These are phyloP conservation scores for Puccinia coronata DNA, from an alignment of 1,284 basidiomycete species.

Conservation along the genomic window DNA sequence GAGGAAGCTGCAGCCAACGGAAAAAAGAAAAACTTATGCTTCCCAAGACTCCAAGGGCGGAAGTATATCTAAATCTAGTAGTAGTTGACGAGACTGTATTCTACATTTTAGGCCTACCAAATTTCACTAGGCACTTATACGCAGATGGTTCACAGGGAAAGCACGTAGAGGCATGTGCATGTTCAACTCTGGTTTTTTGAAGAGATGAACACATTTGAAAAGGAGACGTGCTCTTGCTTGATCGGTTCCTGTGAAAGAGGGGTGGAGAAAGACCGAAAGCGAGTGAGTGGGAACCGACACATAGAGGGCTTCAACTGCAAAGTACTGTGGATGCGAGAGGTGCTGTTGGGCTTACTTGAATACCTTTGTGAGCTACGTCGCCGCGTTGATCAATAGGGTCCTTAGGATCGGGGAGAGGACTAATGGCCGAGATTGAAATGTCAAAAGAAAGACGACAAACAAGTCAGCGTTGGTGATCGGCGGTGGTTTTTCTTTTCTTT, in stretches of 20 bases:
- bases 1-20: no score
- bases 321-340: neutral
- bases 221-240: constrained; percentile 2
- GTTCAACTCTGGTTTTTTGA: neutral
- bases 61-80: no score
- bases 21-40: no score
- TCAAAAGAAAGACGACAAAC: neutral
- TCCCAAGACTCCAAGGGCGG: no score
- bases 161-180: neutral
- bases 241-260: constrained; percentile 16
- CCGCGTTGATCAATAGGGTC: neutral
- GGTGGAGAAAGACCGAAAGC: neutral
- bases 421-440: neutral
- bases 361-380: constrained; percentile 10
- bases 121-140: no score
- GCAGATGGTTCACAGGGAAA: no score
- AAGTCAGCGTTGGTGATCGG: neutral
- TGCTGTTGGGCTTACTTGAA: neutral
- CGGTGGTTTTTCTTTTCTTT: no score
- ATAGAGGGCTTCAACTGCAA: neutral
- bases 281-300: neutral
- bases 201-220: constrained; percentile 13
- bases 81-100: no score
- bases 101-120: no score
- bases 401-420: neutral